Percentiles rank a stretch among this genome's conserved stretches.
phyloP scores from a whole-genome alignment of 2,329 filamentous ascomycete species.

The Monascus ruber region DNA sequence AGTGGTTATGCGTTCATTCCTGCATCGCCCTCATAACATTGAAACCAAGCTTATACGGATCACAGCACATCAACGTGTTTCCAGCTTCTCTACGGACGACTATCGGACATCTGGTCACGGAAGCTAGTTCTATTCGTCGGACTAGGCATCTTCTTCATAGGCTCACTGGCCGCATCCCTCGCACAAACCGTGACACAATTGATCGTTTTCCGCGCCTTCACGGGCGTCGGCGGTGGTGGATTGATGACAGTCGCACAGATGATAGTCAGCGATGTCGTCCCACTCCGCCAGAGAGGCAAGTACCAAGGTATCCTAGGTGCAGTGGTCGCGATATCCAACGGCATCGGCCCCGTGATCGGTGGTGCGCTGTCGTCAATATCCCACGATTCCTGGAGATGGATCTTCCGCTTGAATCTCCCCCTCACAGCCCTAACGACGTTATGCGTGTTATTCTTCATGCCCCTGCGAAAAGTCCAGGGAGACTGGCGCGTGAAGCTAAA shows the following conservation, averaged over 20 bases:
- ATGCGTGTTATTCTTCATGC: slow-evolving; percentile 46
- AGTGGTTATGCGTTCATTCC: slow-evolving; percentile 23
- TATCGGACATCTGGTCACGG: slow-evolving; percentile 51
- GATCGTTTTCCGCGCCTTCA: slow-evolving; percentile 49
- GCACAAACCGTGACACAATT: slow-evolving; percentile 43
- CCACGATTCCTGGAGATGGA: slow-evolving; percentile 41
- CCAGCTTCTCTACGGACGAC: slow-evolving; percentile 51
- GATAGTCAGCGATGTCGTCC: slow-evolving; percentile 51
- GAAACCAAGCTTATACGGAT: slow-evolving; percentile 22
- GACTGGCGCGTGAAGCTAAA: slow-evolving; percentile 42
- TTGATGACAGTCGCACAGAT: slow-evolving; percentile 49
- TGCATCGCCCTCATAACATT: no score
- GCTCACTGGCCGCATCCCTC: slow-evolving; percentile 49
- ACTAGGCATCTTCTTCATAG: slow-evolving; percentile 42
- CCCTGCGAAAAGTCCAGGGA: slow-evolving; percentile 42
- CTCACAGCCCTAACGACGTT: slow-evolving; percentile 38
- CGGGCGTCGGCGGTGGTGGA: slow-evolving; percentile 51
- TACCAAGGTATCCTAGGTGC: slow-evolving; percentile 46
- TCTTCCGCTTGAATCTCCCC: slow-evolving; percentile 45
- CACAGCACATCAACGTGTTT: slow-evolving; percentile 58
- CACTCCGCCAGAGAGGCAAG: slow-evolving; percentile 47
- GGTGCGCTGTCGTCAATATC: slow-evolving; percentile 39
- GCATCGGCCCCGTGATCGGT: slow-evolving; percentile 44
- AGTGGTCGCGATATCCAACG: slow-evolving; percentile 43
- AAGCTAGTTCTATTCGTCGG: slow-evolving; percentile 47